Evolutionary conservation across 2,329 filamentous ascomycete genomes (phyloP).

Genomic region (Cryphonectria carpinicola): DNA sequence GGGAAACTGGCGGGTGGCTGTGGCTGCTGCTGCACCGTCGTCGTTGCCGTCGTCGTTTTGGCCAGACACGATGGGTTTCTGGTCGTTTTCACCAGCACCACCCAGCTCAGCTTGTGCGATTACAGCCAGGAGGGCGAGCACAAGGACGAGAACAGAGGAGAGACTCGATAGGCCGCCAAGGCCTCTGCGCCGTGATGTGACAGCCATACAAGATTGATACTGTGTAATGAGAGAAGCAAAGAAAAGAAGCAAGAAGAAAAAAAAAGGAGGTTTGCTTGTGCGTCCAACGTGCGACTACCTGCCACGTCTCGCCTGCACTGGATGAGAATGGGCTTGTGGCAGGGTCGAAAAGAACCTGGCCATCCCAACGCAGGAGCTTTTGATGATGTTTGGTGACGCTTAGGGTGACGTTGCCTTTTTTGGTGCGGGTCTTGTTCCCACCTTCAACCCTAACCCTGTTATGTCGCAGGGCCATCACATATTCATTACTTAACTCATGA

Average conservation of each 20-base stretch:
- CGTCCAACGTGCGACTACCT: not conserved
- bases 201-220: constrained; percentile 4
- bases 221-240: not conserved
- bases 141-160: constrained; percentile 3
- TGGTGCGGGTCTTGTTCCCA: not conserved
- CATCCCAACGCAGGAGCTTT: not conserved
- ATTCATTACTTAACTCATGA: too few species aligned
- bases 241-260: not conserved
- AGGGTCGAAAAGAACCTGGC: not conserved
- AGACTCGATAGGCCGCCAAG: not conserved
- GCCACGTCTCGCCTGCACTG: not conserved
- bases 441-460: not conserved
- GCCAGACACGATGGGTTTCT: constrained; percentile 18
- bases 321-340: not conserved
- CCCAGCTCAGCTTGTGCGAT: constrained; percentile 11
- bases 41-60: not conserved
- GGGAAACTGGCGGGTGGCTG: constrained; percentile 9
- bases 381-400: not conserved
- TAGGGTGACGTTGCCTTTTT: not conserved
- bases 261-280: not conserved
- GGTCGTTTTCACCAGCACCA: not conserved
- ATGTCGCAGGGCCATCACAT: too few species aligned
- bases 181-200: not conserved
- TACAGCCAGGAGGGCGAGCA: constrained; percentile 10
- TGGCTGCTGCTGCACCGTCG: too few species aligned